Evolutionary conservation across 225 moss, liverwort and hornwort species (phyloP).

Genomic region (Marchantia paleacea): DNA sequence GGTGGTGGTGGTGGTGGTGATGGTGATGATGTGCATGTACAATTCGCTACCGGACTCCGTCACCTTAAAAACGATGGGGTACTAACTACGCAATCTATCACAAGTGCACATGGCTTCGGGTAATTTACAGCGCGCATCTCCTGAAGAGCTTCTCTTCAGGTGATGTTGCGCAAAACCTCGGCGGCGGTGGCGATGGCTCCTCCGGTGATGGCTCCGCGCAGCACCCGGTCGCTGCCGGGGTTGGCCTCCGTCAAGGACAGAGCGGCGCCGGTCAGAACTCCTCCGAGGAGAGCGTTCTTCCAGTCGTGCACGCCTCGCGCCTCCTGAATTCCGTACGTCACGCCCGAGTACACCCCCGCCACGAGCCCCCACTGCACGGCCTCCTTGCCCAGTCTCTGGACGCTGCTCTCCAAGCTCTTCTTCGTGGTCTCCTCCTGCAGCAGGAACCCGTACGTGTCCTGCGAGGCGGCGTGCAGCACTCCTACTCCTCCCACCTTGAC

Average conservation of each 20-base stretch:
- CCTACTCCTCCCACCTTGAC: slow-evolving; percentile 94
- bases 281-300: slow-evolving; percentile 91
- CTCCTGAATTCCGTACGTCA: slow-evolving; percentile 82
- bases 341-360: slow-evolving; percentile 80
- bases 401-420: slow-evolving; percentile 71
- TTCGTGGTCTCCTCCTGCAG: slow-evolving; percentile 69
- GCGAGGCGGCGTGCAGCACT: slow-evolving; percentile 78
- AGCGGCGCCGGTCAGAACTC: slow-evolving; percentile 78
- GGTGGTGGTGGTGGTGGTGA: too few species aligned
- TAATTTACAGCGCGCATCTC: slow-evolving; percentile 13
- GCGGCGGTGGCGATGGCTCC: slow-evolving; percentile 88
- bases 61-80: slow-evolving; percentile 8
- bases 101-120: background rate
- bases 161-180: slow-evolving; percentile 69
- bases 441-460: slow-evolving; percentile 57
- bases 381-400: slow-evolving; percentile 79
- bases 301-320: slow-evolving; percentile 87
- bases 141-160: background rate
- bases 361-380: slow-evolving; percentile 95
- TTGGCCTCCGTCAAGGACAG: slow-evolving; percentile 82
- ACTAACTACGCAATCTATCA: slow-evolving; percentile 18
- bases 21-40: slow-evolving; percentile 13
- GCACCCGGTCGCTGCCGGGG: slow-evolving; percentile 61
- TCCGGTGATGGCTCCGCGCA: slow-evolving; percentile 71
- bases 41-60: background rate